Evolutionary conservation across 257 asterid species (phyloP), one percentile per base, ranked within the genome.

Genomic region (Ilex aquifolium): DNA sequence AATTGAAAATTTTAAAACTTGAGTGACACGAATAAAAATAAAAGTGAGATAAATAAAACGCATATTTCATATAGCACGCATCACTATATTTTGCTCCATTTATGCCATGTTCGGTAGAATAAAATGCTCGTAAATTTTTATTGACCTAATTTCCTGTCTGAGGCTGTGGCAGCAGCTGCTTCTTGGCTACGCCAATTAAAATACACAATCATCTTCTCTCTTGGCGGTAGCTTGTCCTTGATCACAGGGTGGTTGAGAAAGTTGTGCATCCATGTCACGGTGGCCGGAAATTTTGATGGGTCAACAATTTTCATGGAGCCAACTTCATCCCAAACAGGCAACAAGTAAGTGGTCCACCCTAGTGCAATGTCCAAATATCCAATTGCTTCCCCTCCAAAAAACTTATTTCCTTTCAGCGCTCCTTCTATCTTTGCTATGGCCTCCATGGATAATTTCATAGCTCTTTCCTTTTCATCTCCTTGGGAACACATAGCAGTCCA

Each of bases 311-410:
- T 74, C 8, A 76, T 13, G 0, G 64, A 61, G 2, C 58, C 77
- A 32, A 62, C 53, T 65, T 79, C 77, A 30, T 82, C 87, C 58
- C 61, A 78, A 16, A 62, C 66, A 15, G 82, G 80, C n/a, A 78
- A 14, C 44, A 46, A 44, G 36, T 66, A 69, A 3, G 84, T n/a
- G 57, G 72, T 31, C 59, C 51, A 74, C 40, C 83, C 88, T 13
- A 80, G 16, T 7, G 64, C 55, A 0, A 83, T 49, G 36, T 83
- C 88, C 27, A 71, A n/a, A 48, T 57, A 69, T 1, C 89, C 86
- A 9, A 73, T 73, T 13, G 16, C 56, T 1, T 83, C 77, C 0
- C 81, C 86, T 56, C 84, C 89, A 57, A 83, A 80, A 59, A 61
- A 77, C 14, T 1, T 57, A 1, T 72, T 75, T 16, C 79, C 82